These are phyloP conservation scores for Fereydounia khargensis DNA, from an alignment of 1,284 basidiomycete genomes.

Conservation along the genomic window DNA sequence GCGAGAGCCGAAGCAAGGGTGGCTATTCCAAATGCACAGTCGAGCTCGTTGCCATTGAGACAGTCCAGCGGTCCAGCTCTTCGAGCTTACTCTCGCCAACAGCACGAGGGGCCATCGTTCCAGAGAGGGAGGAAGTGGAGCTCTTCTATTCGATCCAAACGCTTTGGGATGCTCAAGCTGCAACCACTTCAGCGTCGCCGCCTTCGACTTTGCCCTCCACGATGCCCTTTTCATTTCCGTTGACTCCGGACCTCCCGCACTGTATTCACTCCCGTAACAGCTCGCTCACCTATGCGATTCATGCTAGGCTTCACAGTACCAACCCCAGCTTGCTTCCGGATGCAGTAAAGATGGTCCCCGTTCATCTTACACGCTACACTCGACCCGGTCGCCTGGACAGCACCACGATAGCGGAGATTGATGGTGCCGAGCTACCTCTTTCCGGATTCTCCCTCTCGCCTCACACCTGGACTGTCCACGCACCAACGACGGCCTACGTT, in stretches of 20 bases:
- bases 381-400: conserved; percentile 26
- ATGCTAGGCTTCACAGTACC: conserved; percentile 32
- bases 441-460: conserved; percentile 31
- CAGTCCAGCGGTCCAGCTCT: not conserved
- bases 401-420: conserved; percentile 13
- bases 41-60: conserved; percentile 14
- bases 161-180: conserved; percentile 34
- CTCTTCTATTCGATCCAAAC: conserved; percentile 34
- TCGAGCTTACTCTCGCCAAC: not conserved
- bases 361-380: conserved; percentile 50
- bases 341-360: conserved; percentile 20
- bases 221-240: conserved; percentile 48
- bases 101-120: not conserved
- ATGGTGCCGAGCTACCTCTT: conserved; percentile 8
- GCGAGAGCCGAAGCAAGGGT: conserved; percentile 12
- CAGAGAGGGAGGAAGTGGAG: conserved; percentile 8
- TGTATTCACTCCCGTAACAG: conserved; percentile 47
- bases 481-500: conserved; percentile 33
- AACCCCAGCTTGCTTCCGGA: conserved; percentile 10
- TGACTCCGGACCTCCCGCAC: conserved; percentile 51
- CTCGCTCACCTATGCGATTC: conserved; percentile 40
- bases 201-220: conserved; percentile 24
- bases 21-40: conserved; percentile 18
- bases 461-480: conserved; percentile 30
- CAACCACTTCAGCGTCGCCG: conserved; percentile 11